Evolutionary conservation across 2,329 filamentous ascomycete species (phyloP).

Genomic region (Diplocarpon mali): DNA sequence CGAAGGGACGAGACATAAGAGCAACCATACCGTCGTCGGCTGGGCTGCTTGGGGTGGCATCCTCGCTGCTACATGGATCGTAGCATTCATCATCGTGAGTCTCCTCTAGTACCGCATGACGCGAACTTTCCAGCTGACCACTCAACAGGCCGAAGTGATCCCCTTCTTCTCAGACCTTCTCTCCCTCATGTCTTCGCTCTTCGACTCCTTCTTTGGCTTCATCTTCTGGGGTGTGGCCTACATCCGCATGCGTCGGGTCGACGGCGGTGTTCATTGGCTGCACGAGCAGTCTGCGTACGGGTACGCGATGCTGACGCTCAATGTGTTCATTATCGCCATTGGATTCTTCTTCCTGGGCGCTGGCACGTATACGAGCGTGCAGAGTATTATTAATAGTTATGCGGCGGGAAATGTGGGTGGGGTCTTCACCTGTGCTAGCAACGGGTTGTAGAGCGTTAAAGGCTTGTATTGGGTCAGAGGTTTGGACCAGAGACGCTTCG

Average conservation of each 20-base stretch:
- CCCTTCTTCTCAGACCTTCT: constrained; percentile 71
- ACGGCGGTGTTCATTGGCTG: constrained; percentile 38
- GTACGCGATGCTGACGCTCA: constrained; percentile 49
- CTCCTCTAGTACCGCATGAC: neutral
- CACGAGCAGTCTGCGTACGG: constrained; percentile 27
- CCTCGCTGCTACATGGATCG: constrained; percentile 63
- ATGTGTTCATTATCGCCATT: constrained; percentile 59
- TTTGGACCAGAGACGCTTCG: neutral
- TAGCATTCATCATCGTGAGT: constrained; percentile 70
- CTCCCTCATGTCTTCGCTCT: constrained; percentile 76
- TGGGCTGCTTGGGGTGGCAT: constrained; percentile 74
- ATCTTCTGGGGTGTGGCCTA: constrained; percentile 88
- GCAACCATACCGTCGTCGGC: constrained; percentile 67
- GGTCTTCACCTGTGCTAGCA: constrained; percentile 63
- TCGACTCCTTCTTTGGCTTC: constrained; percentile 90
- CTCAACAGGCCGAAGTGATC: constrained; percentile 60
- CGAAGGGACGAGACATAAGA: constrained; percentile 67
- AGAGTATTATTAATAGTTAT: constrained; percentile 67
- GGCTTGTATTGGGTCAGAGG: neutral
- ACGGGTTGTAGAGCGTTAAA: constrained; percentile 40
- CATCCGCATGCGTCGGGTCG: constrained; percentile 60
- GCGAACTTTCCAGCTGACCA: neutral
- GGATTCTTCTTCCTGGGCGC: constrained; percentile 73
- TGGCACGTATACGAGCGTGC: constrained; percentile 71
- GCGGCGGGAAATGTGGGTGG: constrained; percentile 50